These are phyloP conservation scores for Skeletonema costatum DNA, from an alignment of 108 stramenopile genomes.

Conservation along the genomic window DNA sequence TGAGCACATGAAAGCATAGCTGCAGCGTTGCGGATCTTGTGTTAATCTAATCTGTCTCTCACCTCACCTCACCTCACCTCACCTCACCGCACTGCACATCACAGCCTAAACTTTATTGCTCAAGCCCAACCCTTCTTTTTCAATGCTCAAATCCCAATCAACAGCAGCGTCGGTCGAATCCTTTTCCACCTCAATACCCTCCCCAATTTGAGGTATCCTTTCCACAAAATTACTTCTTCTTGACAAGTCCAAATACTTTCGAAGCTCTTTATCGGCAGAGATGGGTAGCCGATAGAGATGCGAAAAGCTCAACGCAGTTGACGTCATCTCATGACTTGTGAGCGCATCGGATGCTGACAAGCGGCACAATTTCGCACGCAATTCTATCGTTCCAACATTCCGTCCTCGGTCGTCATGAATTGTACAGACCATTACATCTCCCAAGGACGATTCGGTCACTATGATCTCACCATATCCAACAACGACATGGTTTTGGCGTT, in stretches of 20 bases:
- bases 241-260: slow-evolving; percentile 16
- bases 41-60: too few species aligned
- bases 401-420: slow-evolving; percentile 37
- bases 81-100: too few species aligned
- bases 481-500: slow-evolving; percentile 19
- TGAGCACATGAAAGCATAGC: too few species aligned
- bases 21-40: too few species aligned
- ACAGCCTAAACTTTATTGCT: neutral
- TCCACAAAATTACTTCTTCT: slow-evolving; percentile 4
- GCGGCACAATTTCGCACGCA: slow-evolving; percentile 6
- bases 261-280: neutral
- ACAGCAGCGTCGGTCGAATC: neutral
- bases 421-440: slow-evolving; percentile 4
- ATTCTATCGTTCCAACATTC: slow-evolving; percentile 25
- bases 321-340: slow-evolving; percentile 39
- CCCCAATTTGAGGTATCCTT: slow-evolving; percentile 10
- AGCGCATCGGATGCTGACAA: slow-evolving; percentile 14
- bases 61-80: too few species aligned
- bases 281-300: slow-evolving; percentile 44
- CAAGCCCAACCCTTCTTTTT: neutral
- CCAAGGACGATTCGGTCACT: slow-evolving; percentile 9
- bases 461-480: slow-evolving; percentile 20
- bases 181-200: neutral
- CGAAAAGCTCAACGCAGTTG: slow-evolving; percentile 37
- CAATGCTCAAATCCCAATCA: neutral